Percentiles rank a stretch among this genome's conserved stretches.
Evolutionary conservation across 179 eudicot genomes (phyloP).

Genomic region (Beta corolliflora): DNA sequence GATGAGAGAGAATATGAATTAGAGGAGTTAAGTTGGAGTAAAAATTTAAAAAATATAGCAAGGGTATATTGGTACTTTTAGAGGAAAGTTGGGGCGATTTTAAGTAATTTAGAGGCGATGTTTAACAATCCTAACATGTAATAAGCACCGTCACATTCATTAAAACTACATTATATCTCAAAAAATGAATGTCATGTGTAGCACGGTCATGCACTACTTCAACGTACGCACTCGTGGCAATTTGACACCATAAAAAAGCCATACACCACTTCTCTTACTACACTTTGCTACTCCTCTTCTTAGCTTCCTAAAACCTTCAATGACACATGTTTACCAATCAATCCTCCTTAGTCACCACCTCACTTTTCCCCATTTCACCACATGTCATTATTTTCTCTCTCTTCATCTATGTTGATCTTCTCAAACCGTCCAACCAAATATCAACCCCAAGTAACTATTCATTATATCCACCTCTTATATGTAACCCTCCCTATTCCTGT

Average conservation of each 20-base stretch:
- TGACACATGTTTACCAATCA: constrained; percentile 22
- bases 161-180: too few species aligned
- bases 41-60: too few species aligned
- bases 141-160: too few species aligned
- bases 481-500: neutral
- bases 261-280: neutral
- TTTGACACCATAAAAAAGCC: neutral
- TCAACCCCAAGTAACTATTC: neutral
- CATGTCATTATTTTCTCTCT: constrained; percentile 20
- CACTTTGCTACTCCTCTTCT: neutral
- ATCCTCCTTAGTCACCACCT: constrained; percentile 28
- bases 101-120: too few species aligned
- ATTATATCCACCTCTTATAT: neutral
- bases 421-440: constrained; percentile 14
- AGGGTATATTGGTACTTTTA: too few species aligned
- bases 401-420: constrained; percentile 12
- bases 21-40: too few species aligned
- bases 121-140: too few species aligned
- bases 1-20: too few species aligned
- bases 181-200: constrained; percentile 4
- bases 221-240: neutral
- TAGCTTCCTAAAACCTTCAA: neutral
- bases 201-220: neutral
- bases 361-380: constrained; percentile 21
- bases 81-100: too few species aligned